Base-by-base conservation (phyloP, 1,284 basidiomycete species). In the Cystobasidiaceae sp. region DNA sequence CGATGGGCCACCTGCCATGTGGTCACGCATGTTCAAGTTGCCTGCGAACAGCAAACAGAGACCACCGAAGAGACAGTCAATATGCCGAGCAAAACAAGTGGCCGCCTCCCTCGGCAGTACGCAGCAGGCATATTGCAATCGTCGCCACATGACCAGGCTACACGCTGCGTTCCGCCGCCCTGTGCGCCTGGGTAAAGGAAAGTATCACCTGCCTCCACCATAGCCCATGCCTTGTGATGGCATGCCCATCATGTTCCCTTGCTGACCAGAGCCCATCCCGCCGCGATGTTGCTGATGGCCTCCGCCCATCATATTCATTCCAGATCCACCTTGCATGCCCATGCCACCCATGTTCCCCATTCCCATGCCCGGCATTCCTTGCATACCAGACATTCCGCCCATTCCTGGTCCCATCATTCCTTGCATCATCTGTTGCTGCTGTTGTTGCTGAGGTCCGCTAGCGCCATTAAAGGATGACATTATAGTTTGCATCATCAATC, bases 321-420 rank as follows among this genome's bases (percentile, higher is more conserved):
- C 43, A n/a, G n/a, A n/a, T 28, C 49, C 58, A 21, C 45, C 48
- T 39, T 28, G 46, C 27, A 34, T 52, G 23, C 50, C 50, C 46
- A 50, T 52, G 27, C 23, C 46, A 17, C 44, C 64, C 43, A 50
- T 50, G 21, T 43, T 46, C 2, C 39, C 39, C 46, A 34, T 44
- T 37, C 60, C 66, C 51, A 70, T 70, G 11, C 72, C 73, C 51
- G 72, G 72, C 79, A 81, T 82, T 57, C 78, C 79, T 67, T 72
- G 76, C 81, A 78, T 81, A 76, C 79, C 78, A 30, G 49, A 43
- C 68, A 69, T 69, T 33, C 78, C 80, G 62, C 73, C 77, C 81
- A 78, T 81, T 75, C 79, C 78, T 27, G 44, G 43, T 37, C 28
- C 44, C 59, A 62, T 63, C 30, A 37, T 46, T 8, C 33, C 48